These are phyloP conservation scores for Penicillium concentricum DNA, from an alignment of 2,329 filamentous ascomycete genomes.

Conservation along the genomic window DNA sequence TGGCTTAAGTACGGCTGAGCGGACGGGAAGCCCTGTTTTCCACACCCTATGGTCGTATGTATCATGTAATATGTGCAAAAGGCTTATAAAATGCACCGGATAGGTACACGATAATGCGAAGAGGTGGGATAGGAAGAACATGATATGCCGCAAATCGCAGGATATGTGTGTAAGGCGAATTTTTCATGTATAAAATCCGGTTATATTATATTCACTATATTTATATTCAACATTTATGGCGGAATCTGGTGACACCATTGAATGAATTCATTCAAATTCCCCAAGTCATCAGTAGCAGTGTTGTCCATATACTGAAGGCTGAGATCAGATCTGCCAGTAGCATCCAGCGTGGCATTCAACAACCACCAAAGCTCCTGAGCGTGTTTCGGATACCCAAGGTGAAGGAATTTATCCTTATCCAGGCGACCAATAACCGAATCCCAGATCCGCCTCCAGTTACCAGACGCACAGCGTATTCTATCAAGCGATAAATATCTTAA, in stretches of 20 bases:
- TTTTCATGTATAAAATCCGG: not conserved
- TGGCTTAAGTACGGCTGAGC: no score
- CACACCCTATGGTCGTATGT: no score
- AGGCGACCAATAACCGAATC: conserved; percentile 16
- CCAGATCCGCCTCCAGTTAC: conserved; percentile 32
- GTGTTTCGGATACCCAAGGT: conserved; percentile 33
- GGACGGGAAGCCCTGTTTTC: no score
- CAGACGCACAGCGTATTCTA: conserved; percentile 27
- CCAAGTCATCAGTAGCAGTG: conserved; percentile 31
- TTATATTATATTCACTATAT: not conserved
- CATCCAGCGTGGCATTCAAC: conserved; percentile 27
- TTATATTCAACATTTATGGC: conserved; percentile 3
- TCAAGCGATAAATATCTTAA: conserved; percentile 26
- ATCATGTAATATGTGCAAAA: no score
- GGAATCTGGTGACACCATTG: conserved; percentile 19
- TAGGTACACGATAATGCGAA: no score
- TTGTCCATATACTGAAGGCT: conserved; percentile 27
- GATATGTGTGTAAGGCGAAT: no score
- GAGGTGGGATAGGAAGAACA: not conserved
- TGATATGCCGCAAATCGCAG: no score
- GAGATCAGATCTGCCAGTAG: conserved; percentile 12
- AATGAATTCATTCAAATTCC: conserved; percentile 33
- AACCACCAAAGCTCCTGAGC: conserved; percentile 34
- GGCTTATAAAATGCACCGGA: no score
- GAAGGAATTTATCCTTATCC: conserved; percentile 23